Percentiles rank a stretch among this genome's conserved stretches.
phyloP scores from a whole-genome alignment of 108 stramenopile genomes.

The Cyclotella choctawhatcheeana region DNA sequence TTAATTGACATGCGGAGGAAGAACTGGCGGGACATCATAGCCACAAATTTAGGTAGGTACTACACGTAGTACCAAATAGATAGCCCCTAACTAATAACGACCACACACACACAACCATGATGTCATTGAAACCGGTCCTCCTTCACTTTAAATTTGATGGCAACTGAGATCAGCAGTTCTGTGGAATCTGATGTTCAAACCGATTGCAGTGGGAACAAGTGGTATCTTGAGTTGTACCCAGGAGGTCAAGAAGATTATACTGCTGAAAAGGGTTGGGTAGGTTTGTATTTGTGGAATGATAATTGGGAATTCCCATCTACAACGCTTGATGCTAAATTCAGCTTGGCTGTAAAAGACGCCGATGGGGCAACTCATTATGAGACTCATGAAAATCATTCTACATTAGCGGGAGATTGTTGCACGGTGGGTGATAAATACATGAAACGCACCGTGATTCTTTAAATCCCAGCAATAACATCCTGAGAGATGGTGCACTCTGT shows the following conservation, averaged over 20 bases:
- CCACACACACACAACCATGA: too few relatives aligned
- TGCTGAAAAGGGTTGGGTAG: background rate
- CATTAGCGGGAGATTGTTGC: background rate
- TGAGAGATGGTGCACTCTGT: background rate
- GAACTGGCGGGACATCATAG: too few relatives aligned
- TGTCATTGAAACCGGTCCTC: background rate
- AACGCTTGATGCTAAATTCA: background rate
- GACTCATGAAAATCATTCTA: background rate
- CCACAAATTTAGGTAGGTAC: too few relatives aligned
- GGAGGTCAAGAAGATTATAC: background rate
- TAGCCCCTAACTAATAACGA: too few relatives aligned
- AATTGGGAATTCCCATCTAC: too few relatives aligned
- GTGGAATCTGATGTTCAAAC: background rate
- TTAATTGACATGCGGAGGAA: too few relatives aligned
- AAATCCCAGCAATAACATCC: slow-evolving; percentile 4
- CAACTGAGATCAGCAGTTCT: too few relatives aligned
- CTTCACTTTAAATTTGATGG: slow-evolving; percentile 1
- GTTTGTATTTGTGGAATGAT: background rate
- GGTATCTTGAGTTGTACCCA: background rate
- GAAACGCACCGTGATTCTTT: slow-evolving; percentile 8
- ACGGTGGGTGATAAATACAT: background rate
- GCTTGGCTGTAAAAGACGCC: too few relatives aligned
- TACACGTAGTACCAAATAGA: too few relatives aligned
- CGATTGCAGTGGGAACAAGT: slow-evolving; percentile 10
- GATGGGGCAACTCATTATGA: background rate